phyloP scores from a whole-genome alignment of 352 stramenopile species.

The Phytophthora rubi region DNA sequence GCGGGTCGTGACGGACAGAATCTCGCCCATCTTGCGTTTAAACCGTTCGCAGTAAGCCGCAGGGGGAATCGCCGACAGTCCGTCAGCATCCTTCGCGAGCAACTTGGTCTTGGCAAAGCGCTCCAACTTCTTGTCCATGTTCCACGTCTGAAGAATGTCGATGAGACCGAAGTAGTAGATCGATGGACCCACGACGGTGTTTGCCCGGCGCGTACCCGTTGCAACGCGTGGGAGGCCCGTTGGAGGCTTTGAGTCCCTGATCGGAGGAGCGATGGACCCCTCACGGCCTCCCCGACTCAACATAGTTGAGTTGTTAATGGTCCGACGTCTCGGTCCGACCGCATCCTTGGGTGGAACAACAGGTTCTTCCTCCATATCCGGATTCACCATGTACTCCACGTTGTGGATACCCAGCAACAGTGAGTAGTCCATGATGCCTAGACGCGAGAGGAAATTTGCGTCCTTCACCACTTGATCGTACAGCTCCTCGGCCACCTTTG shows the following conservation, averaged over 20 bases:
- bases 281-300: constrained; percentile 38
- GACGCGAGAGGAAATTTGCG: constrained; percentile 80
- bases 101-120: constrained; percentile 89
- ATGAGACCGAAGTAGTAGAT: constrained; percentile 92
- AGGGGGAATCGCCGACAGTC: constrained; percentile 80
- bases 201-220: constrained; percentile 78
- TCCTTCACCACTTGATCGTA: constrained; percentile 89
- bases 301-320: constrained; percentile 50
- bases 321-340: constrained; percentile 35
- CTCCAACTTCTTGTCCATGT: constrained; percentile 92
- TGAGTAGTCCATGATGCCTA: constrained; percentile 94
- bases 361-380: constrained; percentile 65
- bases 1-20: constrained; percentile 71
- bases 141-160: constrained; percentile 91
- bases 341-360: constrained; percentile 39
- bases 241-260: constrained; percentile 44
- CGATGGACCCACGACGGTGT: constrained; percentile 87
- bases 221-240: constrained; percentile 56
- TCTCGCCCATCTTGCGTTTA: constrained; percentile 89
- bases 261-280: constrained; percentile 28
- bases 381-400: constrained; percentile 88
- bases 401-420: constrained; percentile 91
- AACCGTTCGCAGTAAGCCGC: constrained; percentile 90
- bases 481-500: constrained; percentile 77
- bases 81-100: constrained; percentile 77